Conservation (phyloP, 257 asterid genomes). For the Plantago ovata region DNA sequence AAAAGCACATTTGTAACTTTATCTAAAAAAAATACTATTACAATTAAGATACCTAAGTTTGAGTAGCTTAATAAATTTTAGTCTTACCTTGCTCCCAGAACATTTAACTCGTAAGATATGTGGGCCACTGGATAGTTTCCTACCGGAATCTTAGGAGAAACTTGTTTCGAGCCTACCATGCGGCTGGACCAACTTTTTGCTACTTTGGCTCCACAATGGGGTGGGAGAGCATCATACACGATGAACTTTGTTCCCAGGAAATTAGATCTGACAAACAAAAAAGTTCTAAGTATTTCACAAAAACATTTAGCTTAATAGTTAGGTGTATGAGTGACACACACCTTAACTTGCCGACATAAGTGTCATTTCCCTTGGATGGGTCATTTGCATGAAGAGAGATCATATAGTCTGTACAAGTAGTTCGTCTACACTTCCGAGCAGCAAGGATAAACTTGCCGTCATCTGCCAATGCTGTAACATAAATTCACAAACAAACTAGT, state of each 20-base stretch:
- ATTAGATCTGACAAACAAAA: constrained; percentile 57
- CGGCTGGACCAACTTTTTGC: constrained; percentile 51
- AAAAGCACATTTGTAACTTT: neutral
- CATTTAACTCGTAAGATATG: constrained; percentile 78
- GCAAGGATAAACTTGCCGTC: constrained; percentile 95
- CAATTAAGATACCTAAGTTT: neutral
- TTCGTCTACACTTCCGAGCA: constrained; percentile 75
- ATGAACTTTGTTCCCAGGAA: constrained; percentile 80
- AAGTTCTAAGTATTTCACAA: constrained; percentile 11
- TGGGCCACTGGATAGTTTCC: constrained; percentile 78
- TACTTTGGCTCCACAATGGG: constrained; percentile 55
- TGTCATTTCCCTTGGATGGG: constrained; percentile 51
- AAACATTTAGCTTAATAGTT: neutral
- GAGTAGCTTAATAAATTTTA: neutral
- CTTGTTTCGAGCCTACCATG: constrained; percentile 53
- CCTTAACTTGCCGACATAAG: constrained; percentile 83
- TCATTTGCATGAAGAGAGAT: constrained; percentile 69
- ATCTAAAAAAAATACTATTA: neutral
- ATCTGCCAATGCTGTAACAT: constrained; percentile 70
- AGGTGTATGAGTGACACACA: constrained; percentile 18
- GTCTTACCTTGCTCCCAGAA: constrained; percentile 74
- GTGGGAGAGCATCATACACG: constrained; percentile 66
- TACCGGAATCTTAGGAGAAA: constrained; percentile 43
- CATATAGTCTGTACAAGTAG: constrained; percentile 79
- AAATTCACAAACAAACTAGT: neutral